Conservation (phyloP, 2,329 filamentous ascomycete genomes). For the Graphium sp. region DNA sequence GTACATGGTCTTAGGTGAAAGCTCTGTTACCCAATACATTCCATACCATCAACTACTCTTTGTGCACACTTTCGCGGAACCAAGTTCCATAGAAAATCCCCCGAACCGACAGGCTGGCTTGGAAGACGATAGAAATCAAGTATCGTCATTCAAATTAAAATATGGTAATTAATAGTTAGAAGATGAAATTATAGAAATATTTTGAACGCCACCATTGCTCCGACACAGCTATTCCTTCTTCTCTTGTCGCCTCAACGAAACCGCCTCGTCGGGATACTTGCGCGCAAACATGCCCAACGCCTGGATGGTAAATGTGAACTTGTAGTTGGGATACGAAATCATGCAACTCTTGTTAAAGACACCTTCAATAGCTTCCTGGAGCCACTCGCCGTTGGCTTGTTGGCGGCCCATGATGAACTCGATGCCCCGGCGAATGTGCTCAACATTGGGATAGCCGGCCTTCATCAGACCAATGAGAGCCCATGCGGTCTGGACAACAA, state of each 20-base stretch:
- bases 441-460: slow-evolving; percentile 61
- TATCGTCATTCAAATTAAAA: no score
- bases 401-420: slow-evolving; percentile 73
- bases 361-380: slow-evolving; percentile 89
- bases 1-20: no score
- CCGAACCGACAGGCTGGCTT: no score
- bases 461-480: slow-evolving; percentile 69
- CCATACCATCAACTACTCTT: no score
- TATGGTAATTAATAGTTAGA: no score
- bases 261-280: slow-evolving; percentile 48
- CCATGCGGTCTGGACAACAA: slow-evolving; percentile 94
- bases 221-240: background rate
- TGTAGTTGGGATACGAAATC: slow-evolving; percentile 99
- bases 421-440: slow-evolving; percentile 57
- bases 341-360: slow-evolving; percentile 99
- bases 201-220: no score
- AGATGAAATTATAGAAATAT: no score
- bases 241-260: slow-evolving; percentile 27
- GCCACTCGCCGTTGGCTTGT: slow-evolving; percentile 80
- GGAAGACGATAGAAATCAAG: no score
- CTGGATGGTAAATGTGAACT: slow-evolving; percentile 89
- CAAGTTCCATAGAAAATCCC: no score
- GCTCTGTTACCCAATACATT: no score
- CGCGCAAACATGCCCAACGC: slow-evolving; percentile 78
- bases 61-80: no score